A percentile compares a stretch with the other conserved stretches of the same genome.
These are phyloP conservation scores for Heimioporus sp. DNA, from an alignment of 768 basidiomycete genomes.

Conservation along the genomic window DNA sequence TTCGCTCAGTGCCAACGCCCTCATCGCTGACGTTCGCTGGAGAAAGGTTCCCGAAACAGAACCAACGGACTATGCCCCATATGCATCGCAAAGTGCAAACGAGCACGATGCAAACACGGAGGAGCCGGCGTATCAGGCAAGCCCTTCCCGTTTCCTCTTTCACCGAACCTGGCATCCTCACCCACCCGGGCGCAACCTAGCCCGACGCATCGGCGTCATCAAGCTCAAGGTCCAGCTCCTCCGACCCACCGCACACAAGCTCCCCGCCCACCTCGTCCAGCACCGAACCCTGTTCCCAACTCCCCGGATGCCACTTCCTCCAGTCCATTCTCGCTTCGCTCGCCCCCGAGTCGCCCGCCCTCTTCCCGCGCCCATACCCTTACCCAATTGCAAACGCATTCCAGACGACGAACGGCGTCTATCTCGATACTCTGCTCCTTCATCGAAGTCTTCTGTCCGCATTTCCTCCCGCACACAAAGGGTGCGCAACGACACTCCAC, in stretches of 20 bases:
- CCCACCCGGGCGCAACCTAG: slow-evolving; percentile 22
- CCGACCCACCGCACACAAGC: slow-evolving; percentile 20
- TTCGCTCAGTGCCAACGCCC: neutral
- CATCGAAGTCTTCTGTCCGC: slow-evolving; percentile 69
- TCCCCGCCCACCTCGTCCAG: slow-evolving; percentile 15
- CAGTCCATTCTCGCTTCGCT: slow-evolving; percentile 57
- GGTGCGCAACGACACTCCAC: slow-evolving; percentile 62
- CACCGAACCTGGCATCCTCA: neutral
- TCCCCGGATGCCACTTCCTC: slow-evolving; percentile 61
- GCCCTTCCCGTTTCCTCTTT: slow-evolving; percentile 1
- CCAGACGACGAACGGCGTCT: slow-evolving; percentile 67
- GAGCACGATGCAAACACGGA: slow-evolving; percentile 44
- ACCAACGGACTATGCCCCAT: slow-evolving; percentile 19
- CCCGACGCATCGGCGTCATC: slow-evolving; percentile 46
- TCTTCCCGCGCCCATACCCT: slow-evolving; percentile 31
- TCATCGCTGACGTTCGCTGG: slow-evolving; percentile 25
- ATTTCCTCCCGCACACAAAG: slow-evolving; percentile 58
- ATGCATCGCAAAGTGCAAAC: slow-evolving; percentile 33
- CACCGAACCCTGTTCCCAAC: slow-evolving; percentile 6
- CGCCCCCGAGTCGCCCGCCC: slow-evolving; percentile 38
- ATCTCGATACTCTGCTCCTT: slow-evolving; percentile 74
- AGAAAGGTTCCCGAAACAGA: slow-evolving; percentile 32
- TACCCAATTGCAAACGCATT: slow-evolving; percentile 31
- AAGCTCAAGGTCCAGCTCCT: slow-evolving; percentile 42
- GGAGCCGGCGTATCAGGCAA: slow-evolving; percentile 43